Evolutionary conservation across 2,329 filamentous ascomycete species (phyloP), one percentile per base, ranked within the genome.

Genomic region (Cladosporium cucumerinum): DNA sequence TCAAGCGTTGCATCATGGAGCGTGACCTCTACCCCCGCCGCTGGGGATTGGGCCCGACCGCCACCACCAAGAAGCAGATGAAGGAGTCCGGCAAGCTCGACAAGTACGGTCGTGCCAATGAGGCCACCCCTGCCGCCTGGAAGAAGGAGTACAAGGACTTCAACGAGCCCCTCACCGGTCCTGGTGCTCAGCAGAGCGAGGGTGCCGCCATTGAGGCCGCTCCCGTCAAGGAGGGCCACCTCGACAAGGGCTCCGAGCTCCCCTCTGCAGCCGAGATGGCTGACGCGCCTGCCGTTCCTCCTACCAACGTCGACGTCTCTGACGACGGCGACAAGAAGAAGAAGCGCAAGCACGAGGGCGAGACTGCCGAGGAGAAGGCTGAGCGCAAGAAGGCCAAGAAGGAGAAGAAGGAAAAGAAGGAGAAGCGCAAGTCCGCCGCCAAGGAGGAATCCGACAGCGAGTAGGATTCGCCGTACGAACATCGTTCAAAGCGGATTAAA

Each of bases 1-100:
- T 99, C 78, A 99, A 99, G 89, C 90, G 95, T 74, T 97, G 93
- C 81, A 99, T 99, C 80, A 99, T 99, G 95, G 95, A 99, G 85
- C 91, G 95, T 74, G 95, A 98, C 78, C 85, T 98, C 66, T 99
- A 99, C 86, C 95, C 95, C 69, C 87, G 93, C 78, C 86, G 94
- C 84, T 99, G 95, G 95, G 95, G 95, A 71, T 87, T 98, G 76
- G 95, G 95, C 68, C 94, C 95, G 61, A 89, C 94, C 66, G 95
- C 95, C 58, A 82, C 90, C 57, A 93, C 98, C 86, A 99, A 99
- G 89, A 99, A 99, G 90, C 97, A 98, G 87, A 88, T 99, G 84
- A 98, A 98, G 88, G 92, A 93, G 61, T 91, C 92, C 72, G 95
- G 95, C 79, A 97, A 97, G 82, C 89, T 99, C 66, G 95, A 99